Evolutionary conservation across 225 moss, liverwort and hornwort genomes (phyloP), one percentile per base, ranked within the genome.

Genomic region (Bryoerythrophyllum caledonicum): DNA sequence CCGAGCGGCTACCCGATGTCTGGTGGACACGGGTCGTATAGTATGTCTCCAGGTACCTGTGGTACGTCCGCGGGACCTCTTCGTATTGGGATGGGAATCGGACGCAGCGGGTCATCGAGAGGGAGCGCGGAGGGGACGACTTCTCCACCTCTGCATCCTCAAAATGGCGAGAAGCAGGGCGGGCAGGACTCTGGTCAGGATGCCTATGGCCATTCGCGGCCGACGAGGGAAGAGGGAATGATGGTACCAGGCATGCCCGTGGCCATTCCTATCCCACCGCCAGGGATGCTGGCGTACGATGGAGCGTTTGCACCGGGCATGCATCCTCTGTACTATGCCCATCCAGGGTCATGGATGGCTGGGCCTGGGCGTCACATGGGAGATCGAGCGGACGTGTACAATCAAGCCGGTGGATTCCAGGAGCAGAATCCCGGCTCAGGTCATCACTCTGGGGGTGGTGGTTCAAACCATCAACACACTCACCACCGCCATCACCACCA

Each of bases 241-340:
- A 76, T 85, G 44, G 84, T 83, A 59, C 78, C 90, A 52, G 91
- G 86, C 0, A 81, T 91, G 79, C 82, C 88, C 9, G 72, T 88
- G 67, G 78, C 92, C 17, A 90, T 90, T 30, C 85, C 91, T 19
- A 80, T 91, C 17, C 78, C 94, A 58, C 84, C 91, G n/a, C 86
- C 84, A 2, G 89, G 87, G 30, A 82, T 95, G 77, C 70, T 94
- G 68, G 84, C 88, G 4, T 95, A 86, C 38, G 99, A 99, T 2
- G 90, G 92, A 1, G 79, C 82, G 23, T 99, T 87, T 52, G 93
- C 82, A 46, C 82, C 91, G 43, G 70, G 89, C 17, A 82, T 94
- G 81, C 91, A 89, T 74, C 91, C 87, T 20, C 82, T 89, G 44
- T 99, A 89, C 21, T 99, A 95, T 63, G 82, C 91, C 10, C 96